A percentile compares a stretch with the other conserved stretches of the same genome.
These are phyloP conservation scores for Simplicillium sp. DNA, from an alignment of 2,329 filamentous ascomycete species.

Conservation along the genomic window DNA sequence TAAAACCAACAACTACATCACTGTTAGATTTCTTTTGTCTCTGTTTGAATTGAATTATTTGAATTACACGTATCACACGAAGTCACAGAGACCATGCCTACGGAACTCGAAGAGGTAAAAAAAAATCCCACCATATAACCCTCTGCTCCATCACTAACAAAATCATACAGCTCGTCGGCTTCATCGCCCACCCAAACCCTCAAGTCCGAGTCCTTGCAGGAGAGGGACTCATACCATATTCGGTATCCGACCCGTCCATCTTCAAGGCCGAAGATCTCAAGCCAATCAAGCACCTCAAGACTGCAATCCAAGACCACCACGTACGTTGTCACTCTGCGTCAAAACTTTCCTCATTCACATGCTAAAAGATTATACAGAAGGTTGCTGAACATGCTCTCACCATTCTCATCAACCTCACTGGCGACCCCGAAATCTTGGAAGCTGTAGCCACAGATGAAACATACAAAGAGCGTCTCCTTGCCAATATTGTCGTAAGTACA, in stretches of 20 bases:
- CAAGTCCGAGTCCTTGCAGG: constrained; percentile 80
- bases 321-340: constrained; percentile 35
- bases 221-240: constrained; percentile 81
- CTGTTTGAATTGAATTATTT: too few species aligned
- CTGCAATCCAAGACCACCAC: constrained; percentile 74
- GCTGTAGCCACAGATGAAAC: constrained; percentile 66
- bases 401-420: constrained; percentile 79
- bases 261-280: constrained; percentile 76
- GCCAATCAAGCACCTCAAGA: constrained; percentile 79
- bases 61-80: too few species aligned
- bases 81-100: too few species aligned
- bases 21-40: too few species aligned
- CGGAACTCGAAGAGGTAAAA: constrained; percentile 65
- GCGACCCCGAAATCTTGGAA: constrained; percentile 66
- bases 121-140: neutral
- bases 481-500: constrained; percentile 60
- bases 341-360: constrained; percentile 1
- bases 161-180: constrained; percentile 68
- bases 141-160: constrained; percentile 1
- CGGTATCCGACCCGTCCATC: constrained; percentile 59
- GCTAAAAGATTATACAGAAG: constrained; percentile 52
- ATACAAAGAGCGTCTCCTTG: constrained; percentile 67
- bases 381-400: constrained; percentile 91
- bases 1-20: constrained; percentile 2
- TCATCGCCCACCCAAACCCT: constrained; percentile 85